phyloP scores from a whole-genome alignment of 352 stramenopile genomes.

The Thraustochytrium sp. region DNA sequence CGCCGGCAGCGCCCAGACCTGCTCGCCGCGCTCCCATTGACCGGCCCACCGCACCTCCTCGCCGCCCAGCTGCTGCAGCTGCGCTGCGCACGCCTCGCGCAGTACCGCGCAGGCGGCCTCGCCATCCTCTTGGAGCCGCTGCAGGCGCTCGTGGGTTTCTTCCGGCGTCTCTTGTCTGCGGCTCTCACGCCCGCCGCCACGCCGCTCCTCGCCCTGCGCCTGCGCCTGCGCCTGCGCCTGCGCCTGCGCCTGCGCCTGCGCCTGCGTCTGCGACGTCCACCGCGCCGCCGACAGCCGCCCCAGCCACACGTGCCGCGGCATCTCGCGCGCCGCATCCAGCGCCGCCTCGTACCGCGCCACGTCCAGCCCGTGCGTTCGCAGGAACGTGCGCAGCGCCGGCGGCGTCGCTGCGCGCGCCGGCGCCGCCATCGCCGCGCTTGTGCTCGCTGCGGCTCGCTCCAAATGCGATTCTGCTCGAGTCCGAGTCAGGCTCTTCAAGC shows the following conservation, averaged over 20 bases:
- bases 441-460: no score
- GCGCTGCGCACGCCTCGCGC: neutral
- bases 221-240: no score
- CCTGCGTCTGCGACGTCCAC: neutral
- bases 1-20: constrained; percentile 28
- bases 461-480: no score
- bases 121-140: neutral
- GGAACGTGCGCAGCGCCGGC: neutral
- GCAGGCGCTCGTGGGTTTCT: neutral
- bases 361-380: neutral
- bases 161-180: no score
- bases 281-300: neutral
- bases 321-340: neutral
- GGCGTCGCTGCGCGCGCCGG: neutral
- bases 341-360: neutral
- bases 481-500: no score
- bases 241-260: no score
- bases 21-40: neutral
- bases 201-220: no score
- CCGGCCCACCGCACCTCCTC: neutral
- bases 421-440: no score
- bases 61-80: neutral
- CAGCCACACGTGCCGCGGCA: constrained; percentile 2
- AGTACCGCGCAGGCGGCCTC: neutral
- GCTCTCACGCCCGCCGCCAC: no score